Conservation (phyloP, 108 stramenopile genomes). For the Nitzschia sp. region DNA sequence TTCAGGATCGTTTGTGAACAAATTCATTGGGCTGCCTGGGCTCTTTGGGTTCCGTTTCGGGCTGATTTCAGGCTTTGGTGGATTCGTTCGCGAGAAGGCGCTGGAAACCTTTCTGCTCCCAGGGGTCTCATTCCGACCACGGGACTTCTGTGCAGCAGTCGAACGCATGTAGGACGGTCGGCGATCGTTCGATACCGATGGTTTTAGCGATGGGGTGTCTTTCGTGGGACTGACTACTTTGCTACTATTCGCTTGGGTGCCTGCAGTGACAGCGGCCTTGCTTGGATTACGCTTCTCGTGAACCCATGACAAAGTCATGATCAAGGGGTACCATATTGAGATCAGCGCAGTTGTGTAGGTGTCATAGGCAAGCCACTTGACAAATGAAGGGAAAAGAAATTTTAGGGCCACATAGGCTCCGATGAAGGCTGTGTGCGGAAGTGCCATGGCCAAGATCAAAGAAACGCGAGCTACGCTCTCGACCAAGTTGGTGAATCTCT, state of each 20-base stretch:
- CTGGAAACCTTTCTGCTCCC: background rate
- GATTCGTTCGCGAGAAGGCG: conserved; percentile 2
- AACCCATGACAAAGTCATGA: conserved; percentile 52
- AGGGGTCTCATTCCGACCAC: background rate
- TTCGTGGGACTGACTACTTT: background rate
- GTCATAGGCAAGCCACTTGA: conserved; percentile 59
- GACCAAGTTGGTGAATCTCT: conserved; percentile 14
- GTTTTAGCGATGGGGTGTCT: background rate
- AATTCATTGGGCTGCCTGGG: background rate
- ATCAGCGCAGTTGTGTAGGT: conserved; percentile 51
- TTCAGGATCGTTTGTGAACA: conserved; percentile 9
- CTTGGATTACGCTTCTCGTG: conserved; percentile 16
- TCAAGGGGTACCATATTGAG: conserved; percentile 57
- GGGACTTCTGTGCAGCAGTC: conserved; percentile 1
- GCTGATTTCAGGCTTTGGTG: conserved; percentile 7
- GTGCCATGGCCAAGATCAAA: conserved; percentile 62
- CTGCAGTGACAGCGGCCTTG: background rate
- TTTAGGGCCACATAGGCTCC: conserved; percentile 32
- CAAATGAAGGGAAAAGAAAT: conserved; percentile 44
- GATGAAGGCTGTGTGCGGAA: conserved; percentile 72
- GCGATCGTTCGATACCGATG: background rate
- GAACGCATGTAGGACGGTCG: conserved; percentile 12
- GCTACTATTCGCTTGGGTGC: background rate
- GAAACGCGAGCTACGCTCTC: conserved; percentile 63
- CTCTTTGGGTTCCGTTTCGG: background rate